These are phyloP conservation scores for Thozetella sp. DNA, from an alignment of 495 filamentous ascomycete species.

Conservation along the genomic window DNA sequence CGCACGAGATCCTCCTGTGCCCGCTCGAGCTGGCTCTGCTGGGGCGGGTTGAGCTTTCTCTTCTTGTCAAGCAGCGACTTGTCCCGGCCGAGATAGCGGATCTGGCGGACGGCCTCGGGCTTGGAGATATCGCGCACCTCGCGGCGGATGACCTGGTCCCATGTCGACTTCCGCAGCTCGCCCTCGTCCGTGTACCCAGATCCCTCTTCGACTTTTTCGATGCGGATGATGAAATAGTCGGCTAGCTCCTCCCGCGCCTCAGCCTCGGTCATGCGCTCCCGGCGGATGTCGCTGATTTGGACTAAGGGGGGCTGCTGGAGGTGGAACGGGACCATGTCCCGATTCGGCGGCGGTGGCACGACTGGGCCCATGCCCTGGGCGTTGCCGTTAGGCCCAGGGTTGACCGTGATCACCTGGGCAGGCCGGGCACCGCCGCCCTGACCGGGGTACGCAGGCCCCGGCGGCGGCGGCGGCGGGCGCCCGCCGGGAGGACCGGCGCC, in stretches of 20 bases:
- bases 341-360: not conserved
- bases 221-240: slow-evolving; percentile 7
- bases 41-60: not conserved
- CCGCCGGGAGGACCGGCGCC: too few species aligned
- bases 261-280: slow-evolving; percentile 8
- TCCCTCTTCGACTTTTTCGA: slow-evolving; percentile 2
- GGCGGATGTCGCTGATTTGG: slow-evolving; percentile 2
- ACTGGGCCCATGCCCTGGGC: not conserved
- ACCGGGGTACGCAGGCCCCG: not conserved
- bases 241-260: slow-evolving; percentile 11
- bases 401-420: not conserved
- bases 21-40: not conserved
- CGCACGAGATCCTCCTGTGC: not conserved
- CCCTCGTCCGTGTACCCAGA: not conserved
- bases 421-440: not conserved
- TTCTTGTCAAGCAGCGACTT: not conserved
- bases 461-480: not conserved
- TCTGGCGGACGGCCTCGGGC: not conserved
- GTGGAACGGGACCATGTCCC: not conserved
- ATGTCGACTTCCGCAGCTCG: not conserved
- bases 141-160: not conserved
- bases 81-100: not conserved
- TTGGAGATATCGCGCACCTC: slow-evolving; percentile 1
- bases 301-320: not conserved
- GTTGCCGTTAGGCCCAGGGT: not conserved